Percentiles rank a stretch among this genome's conserved stretches.
Conservation (phyloP, 805 yeast genomes). For the Lachancea sp. region DNA sequence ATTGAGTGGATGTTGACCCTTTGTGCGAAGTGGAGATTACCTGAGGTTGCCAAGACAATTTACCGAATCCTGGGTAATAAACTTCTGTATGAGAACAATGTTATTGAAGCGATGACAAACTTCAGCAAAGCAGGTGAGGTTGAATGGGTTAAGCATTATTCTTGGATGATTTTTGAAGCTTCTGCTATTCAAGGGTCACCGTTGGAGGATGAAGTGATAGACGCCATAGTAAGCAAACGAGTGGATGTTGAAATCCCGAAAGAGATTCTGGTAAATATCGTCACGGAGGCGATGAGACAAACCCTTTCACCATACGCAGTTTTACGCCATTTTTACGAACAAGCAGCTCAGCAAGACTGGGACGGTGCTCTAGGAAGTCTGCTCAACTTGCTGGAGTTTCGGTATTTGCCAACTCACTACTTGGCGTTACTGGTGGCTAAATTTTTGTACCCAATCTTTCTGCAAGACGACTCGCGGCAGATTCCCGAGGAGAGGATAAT, state of each 20-base stretch:
- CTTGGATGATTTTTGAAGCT: conserved; percentile 60
- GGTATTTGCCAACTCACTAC: conserved; percentile 27
- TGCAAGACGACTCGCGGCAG: conserved; percentile 12
- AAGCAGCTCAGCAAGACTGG: conserved; percentile 26
- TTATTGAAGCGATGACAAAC: conserved; percentile 58
- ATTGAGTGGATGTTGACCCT: conserved; percentile 71
- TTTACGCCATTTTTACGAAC: conserved; percentile 43
- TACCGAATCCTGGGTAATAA: conserved; percentile 45
- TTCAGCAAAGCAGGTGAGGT: conserved; percentile 58
- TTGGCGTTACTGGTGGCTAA: conserved; percentile 22
- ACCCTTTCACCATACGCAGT: conserved; percentile 68
- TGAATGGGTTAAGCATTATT: conserved; percentile 42
- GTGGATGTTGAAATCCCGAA: conserved; percentile 23
- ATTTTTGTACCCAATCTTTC: conserved; percentile 26
- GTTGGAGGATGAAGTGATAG: conserved; percentile 50
- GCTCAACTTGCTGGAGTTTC: conserved; percentile 23
- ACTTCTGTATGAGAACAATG: conserved; percentile 46
- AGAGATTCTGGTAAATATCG: conserved; percentile 28
- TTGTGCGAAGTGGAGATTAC: conserved; percentile 59
- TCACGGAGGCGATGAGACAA: conserved; percentile 57
- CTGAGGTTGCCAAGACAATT: conserved; percentile 50
- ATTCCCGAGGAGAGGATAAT: conserved; percentile 22
- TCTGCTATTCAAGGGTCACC: conserved; percentile 46
- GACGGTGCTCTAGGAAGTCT: conserved; percentile 20
- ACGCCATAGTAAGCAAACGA: conserved; percentile 41